Evolutionary conservation across 2,329 filamentous ascomycete genomes (phyloP).

Genomic region (Cladorrhinum sp.): DNA sequence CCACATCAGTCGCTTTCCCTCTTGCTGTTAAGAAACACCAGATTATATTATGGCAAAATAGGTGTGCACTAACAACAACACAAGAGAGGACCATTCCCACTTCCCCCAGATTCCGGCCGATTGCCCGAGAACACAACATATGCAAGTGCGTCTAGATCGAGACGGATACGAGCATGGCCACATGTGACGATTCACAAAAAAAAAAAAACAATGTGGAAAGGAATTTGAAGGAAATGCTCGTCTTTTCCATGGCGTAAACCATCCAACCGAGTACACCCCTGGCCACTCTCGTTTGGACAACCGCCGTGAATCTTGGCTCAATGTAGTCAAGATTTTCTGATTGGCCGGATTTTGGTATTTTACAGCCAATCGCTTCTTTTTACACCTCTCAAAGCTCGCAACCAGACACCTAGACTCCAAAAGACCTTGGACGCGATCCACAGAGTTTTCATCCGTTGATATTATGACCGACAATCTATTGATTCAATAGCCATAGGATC

Average conservation of each 20-base stretch:
- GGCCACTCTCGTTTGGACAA: slow-evolving; percentile 17
- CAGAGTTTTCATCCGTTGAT: slow-evolving; percentile 1
- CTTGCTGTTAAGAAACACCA: neutral
- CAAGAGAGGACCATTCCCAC: neutral
- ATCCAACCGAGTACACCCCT: slow-evolving; percentile 17
- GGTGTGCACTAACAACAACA: neutral
- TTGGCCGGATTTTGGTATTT: slow-evolving; percentile 23
- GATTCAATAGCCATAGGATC: neutral
- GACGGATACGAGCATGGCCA: neutral
- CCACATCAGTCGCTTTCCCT: neutral
- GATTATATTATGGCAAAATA: too few relatives aligned
- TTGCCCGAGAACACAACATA: neutral
- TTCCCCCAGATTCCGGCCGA: neutral
- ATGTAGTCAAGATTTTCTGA: slow-evolving; percentile 21
- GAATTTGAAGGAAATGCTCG: neutral
- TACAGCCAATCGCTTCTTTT: slow-evolving; percentile 20
- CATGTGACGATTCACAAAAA: neutral
- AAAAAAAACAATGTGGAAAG: neutral
- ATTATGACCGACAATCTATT: neutral
- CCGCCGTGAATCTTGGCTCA: slow-evolving; percentile 14
- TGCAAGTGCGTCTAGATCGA: slow-evolving; percentile 1
- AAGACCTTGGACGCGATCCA: neutral
- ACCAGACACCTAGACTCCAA: neutral
- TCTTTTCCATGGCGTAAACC: slow-evolving; percentile 13
- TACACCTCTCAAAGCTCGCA: neutral